Base-by-base conservation (phyloP, 305 asterid genomes). In the Fraxinus nigra region DNA sequence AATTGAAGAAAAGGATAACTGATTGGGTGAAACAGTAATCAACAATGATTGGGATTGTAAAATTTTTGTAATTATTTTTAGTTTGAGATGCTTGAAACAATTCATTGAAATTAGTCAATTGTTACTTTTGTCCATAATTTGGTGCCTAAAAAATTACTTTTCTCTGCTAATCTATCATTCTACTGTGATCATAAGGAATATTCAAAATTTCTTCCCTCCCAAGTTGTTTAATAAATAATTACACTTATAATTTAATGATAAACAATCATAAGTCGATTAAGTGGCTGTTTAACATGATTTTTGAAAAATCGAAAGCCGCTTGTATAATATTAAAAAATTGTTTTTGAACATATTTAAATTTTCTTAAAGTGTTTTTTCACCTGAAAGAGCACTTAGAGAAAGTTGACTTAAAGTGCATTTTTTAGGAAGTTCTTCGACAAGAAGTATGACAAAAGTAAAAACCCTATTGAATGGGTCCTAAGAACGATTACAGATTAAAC, bases 401-500 rank as follows among this genome's bases (percentile, higher is more conserved):
- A 13, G 56, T 46, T 46, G 56, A 13, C 1, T 3, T 3, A 46
- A 14, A 13, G 7, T 14, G 14, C 1, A 13, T 13, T 46, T 13
- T 0, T 46, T 3, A 46, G 0, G 6, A 46, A 46, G 5, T 0
- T 46, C 46, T 46, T 0, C 4, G n/a, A 13, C n/a, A 13, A 46
- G 5, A 46, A 46, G 1, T 0, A 46, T 5, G 1, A 13, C 48
- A 13, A 46, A 46, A 11, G n/a, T 13, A 46, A 3, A 46, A 13
- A 0, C 1, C 18, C 1, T 46, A 4, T 3, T 0, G 18, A 46
- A 46, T 1, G n/a, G 54, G 5, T 43, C 54, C 13, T 46, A 46
- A 46, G 77, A 46, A 82, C 67, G 84, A 80, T 65, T 80, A 80
- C 16, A 63, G 54, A 51, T 85, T 80, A 80, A 72, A 80, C 56